Conservation (phyloP, 371 early-diverging fungal genomes). For the Chytridium lagenaria region DNA sequence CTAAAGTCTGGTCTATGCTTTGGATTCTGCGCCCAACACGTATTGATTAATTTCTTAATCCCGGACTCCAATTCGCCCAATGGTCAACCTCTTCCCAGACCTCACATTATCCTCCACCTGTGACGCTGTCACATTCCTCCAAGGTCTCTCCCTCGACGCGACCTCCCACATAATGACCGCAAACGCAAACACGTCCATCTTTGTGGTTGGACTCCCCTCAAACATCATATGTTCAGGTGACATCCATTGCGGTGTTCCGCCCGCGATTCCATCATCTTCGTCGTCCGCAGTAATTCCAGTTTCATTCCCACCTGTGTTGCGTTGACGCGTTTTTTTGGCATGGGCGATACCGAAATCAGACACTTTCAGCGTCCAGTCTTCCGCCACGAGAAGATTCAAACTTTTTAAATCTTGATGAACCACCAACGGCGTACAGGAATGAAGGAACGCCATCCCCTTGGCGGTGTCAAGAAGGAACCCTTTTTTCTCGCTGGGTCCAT, state of each 20-base stretch:
- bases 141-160: constrained; percentile 6
- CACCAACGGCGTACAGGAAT: constrained; percentile 20
- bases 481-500: not conserved
- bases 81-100: not conserved
- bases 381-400: constrained; percentile 27
- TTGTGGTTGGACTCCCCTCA: constrained; percentile 8
- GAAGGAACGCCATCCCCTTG: constrained; percentile 24
- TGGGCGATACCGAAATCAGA: constrained; percentile 30
- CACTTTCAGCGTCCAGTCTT: constrained; percentile 24
- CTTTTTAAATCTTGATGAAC: constrained; percentile 30
- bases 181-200: constrained; percentile 20
- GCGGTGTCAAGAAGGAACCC: constrained; percentile 17
- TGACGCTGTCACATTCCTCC: not conserved
- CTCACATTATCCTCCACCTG: not conserved
- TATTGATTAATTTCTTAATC: not conserved
- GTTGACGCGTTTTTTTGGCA: not conserved
- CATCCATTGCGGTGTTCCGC: not conserved
- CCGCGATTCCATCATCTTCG: not conserved
- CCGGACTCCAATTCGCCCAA: not conserved
- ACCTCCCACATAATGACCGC: constrained; percentile 29
- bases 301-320: not conserved
- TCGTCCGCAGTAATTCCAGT: not conserved
- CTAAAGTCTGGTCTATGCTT: not conserved
- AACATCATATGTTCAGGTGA: constrained; percentile 6
- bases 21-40: constrained; percentile 6